Base-by-base conservation (phyloP, 371 early-diverging fungal species). In the Haplosporangium sp. region DNA sequence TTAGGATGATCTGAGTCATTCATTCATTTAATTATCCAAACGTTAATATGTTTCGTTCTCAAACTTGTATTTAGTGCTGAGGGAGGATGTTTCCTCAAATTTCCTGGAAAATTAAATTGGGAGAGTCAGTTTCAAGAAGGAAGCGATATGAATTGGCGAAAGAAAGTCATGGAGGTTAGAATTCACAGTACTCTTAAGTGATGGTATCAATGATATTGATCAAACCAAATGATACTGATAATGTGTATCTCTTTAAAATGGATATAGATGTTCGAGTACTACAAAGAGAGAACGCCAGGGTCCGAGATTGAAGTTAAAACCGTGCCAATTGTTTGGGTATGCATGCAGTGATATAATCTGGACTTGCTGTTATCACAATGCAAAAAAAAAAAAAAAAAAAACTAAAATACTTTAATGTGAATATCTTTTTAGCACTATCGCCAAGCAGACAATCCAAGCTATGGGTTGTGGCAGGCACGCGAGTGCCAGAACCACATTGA, bases 401-500 rank as follows among this genome's bases (percentile, higher is more conserved):
- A 20, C 3, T 53, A 7, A 15, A 7, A 2, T n/a, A n/a, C 13
- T 48, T 13, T n/a, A 3, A 48, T 5, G n/a, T 59, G 59, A 59
- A 59, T 59, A 37, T n/a, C 15, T 35, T 37, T 40, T 20, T 58
- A 67, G 77, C 94, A 96, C 72, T 96, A 90, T 82, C 88, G 92
- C 35, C 85, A 84, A 37, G 92, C 94, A 9, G 94, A 95, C 68
- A 86, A 89, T 69, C 86, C 86, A 8, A 85, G 81, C 59, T 94
- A 88, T 74, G 90, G 91, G 37, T 83, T 90, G 58, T 96, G 96
- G 95, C 95, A 95, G 82, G 94, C 95, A 35, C 92, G 94, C 58
- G 96, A 96, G 78, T 96, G 95, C 77, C 93, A 94, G 79, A 96
- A 95, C 81, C 96, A 96, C 74, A 89, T 97, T 55, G 94, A 93